Evolutionary conservation across 2,329 filamentous ascomycete genomes (phyloP).

Genomic region (Westerdykella sp.): DNA sequence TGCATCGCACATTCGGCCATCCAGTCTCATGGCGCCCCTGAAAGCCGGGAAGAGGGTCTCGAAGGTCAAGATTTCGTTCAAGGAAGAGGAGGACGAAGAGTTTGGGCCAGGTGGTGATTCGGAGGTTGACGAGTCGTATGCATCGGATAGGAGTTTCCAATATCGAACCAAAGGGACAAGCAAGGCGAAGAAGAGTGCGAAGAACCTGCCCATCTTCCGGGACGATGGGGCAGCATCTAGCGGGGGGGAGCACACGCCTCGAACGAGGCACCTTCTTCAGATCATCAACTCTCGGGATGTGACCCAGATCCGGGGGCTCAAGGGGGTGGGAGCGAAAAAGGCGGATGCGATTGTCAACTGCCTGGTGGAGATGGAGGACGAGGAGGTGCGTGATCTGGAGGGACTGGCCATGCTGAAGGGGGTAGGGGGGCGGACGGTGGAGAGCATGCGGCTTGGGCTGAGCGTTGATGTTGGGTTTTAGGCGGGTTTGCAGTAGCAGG

Average conservation of each 20-base stretch:
- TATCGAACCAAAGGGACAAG: slow-evolving; percentile 32
- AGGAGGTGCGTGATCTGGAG: slow-evolving; percentile 37
- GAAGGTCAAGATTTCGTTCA: slow-evolving; percentile 12
- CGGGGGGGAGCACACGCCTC: slow-evolving; percentile 43
- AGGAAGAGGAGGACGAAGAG: slow-evolving; percentile 39
- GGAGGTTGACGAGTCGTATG: slow-evolving; percentile 34
- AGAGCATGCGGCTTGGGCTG: slow-evolving; percentile 45
- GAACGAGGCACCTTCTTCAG: slow-evolving; percentile 57
- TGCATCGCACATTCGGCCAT: slow-evolving; percentile 11
- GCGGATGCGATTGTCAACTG: slow-evolving; percentile 51
- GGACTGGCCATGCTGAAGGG: slow-evolving; percentile 44
- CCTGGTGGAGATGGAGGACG: slow-evolving; percentile 43
- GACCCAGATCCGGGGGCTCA: slow-evolving; percentile 57
- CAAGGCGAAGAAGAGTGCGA: slow-evolving; percentile 21
- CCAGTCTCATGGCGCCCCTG: slow-evolving; percentile 35
- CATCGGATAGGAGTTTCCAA: slow-evolving; percentile 35
- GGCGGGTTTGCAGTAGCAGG: neutral
- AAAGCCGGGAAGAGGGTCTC: slow-evolving; percentile 20
- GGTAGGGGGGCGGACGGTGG: slow-evolving; percentile 46
- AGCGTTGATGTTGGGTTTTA: slow-evolving; percentile 21
- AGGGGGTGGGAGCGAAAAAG: slow-evolving; percentile 67
- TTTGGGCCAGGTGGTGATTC: slow-evolving; percentile 32
- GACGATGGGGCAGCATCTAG: slow-evolving; percentile 19
- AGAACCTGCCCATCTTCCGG: slow-evolving; percentile 36
- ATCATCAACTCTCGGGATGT: slow-evolving; percentile 70